phyloP scores from a whole-genome alignment of 345 rosid genomes.

The Raphanus sativus region DNA sequence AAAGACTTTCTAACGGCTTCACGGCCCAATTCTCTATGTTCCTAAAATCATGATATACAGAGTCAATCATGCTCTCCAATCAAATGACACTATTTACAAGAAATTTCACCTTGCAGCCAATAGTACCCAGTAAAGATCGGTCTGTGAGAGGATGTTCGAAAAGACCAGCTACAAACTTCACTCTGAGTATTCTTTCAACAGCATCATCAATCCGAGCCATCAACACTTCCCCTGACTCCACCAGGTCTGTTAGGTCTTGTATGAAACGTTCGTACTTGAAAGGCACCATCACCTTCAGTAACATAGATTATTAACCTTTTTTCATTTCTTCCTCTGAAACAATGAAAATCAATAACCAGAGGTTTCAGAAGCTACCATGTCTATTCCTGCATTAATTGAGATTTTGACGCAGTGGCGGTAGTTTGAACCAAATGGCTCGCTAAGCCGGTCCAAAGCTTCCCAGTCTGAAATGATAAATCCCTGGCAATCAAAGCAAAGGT shows the following conservation, averaged over 20 bases:
- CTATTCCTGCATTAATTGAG: slow-evolving; percentile 82
- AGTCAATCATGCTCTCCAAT: background rate
- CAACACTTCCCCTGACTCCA: slow-evolving; percentile 68
- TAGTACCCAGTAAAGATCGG: slow-evolving; percentile 58
- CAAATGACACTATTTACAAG: slow-evolving; percentile 43
- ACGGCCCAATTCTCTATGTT: slow-evolving; percentile 65
- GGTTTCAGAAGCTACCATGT: slow-evolving; percentile 55
- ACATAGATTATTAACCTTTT: slow-evolving; percentile 2
- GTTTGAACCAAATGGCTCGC: slow-evolving; percentile 61
- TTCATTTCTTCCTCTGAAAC: background rate
- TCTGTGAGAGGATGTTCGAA: slow-evolving; percentile 76
- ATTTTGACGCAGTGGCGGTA: slow-evolving; percentile 54
- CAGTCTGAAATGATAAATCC: slow-evolving; percentile 81
- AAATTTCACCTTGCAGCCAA: slow-evolving; percentile 75
- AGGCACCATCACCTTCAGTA: slow-evolving; percentile 79
- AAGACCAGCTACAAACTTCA: slow-evolving; percentile 81
- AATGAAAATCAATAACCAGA: background rate
- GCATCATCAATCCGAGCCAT: slow-evolving; percentile 73
- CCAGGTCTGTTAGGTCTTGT: slow-evolving; percentile 51
- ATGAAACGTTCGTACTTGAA: slow-evolving; percentile 49
- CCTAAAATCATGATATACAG: slow-evolving; percentile 29
- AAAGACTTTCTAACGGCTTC: slow-evolving; percentile 86
- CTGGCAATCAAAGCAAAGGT: slow-evolving; percentile 37
- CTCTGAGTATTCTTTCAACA: slow-evolving; percentile 81
- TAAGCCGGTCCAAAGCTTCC: slow-evolving; percentile 72